Percentiles rank a stretch among this genome's conserved stretches.
Evolutionary conservation across 768 basidiomycete genomes (phyloP).

Genomic region (Tulasnella calospora): DNA sequence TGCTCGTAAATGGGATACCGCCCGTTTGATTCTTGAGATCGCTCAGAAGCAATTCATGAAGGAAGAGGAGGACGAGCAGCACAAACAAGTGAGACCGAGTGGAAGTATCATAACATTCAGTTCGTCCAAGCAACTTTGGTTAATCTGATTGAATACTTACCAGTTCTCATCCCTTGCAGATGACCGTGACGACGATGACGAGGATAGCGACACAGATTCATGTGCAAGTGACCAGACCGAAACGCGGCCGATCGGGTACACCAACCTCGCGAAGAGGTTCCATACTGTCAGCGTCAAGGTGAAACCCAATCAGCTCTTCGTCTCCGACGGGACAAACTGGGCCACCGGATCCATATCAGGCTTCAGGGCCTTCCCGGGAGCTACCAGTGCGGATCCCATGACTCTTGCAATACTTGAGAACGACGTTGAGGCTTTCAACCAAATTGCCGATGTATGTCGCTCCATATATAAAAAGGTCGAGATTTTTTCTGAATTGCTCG

Average conservation of each 20-base stretch:
- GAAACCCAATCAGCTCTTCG: background rate
- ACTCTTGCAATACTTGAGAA: background rate
- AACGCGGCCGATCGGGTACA: conserved; percentile 41
- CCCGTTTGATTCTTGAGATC: conserved; percentile 54
- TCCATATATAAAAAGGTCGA: background rate
- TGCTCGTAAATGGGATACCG: conserved; percentile 53
- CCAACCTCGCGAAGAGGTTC: conserved; percentile 50
- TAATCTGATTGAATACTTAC: background rate
- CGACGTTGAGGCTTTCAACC: conserved; percentile 12
- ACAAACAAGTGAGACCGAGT: background rate
- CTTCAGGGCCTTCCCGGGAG: background rate
- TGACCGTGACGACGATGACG: conserved; percentile 41
- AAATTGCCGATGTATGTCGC: conserved; percentile 19
- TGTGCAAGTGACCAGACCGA: conserved; percentile 25
- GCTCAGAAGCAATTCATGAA: conserved; percentile 49
- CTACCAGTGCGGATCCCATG: background rate
- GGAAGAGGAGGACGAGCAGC: conserved; percentile 33
- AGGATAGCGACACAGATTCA: conserved; percentile 39
- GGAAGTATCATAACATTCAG: background rate
- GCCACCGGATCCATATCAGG: background rate
- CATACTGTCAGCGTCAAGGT: conserved; percentile 37
- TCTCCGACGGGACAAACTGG: background rate
- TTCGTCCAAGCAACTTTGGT: background rate
- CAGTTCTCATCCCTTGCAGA: background rate
- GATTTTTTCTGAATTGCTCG: background rate